Percentiles rank a stretch among this genome's conserved stretches.
phyloP scores from a whole-genome alignment of 176 grass and related monocot genomes.

The Hordeum vulgare region DNA sequence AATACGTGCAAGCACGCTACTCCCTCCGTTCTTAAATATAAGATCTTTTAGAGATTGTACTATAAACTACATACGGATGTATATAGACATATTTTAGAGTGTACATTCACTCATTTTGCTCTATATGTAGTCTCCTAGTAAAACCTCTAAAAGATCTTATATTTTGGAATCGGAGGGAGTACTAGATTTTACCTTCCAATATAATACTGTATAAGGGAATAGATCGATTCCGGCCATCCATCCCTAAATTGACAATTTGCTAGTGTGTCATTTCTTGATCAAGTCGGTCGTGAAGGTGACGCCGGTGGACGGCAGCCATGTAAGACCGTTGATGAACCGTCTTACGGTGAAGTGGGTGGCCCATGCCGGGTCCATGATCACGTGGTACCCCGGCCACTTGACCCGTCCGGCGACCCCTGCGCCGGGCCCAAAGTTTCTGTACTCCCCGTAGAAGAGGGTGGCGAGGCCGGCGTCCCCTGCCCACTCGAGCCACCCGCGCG shows the following conservation, averaged over 20 bases:
- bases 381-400: constrained; percentile 74
- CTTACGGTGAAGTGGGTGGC: constrained; percentile 60
- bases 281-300: constrained; percentile 74
- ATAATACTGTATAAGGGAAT: too few species aligned
- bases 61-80: too few species aligned
- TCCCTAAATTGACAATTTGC: neutral
- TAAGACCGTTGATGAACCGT: constrained; percentile 71
- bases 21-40: too few species aligned
- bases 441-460: constrained; percentile 79
- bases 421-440: constrained; percentile 67
- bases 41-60: too few species aligned
- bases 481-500: constrained; percentile 78
- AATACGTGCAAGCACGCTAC: neutral
- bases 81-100: too few species aligned
- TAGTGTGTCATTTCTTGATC: constrained; percentile 27
- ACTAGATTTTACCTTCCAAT: neutral
- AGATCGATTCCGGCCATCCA: neutral
- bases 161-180: too few species aligned
- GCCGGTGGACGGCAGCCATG: constrained; percentile 66
- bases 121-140: too few species aligned
- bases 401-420: constrained; percentile 41
- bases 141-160: too few species aligned
- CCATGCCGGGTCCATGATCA: constrained; percentile 56
- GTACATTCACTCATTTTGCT: too few species aligned
- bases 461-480: constrained; percentile 19